Evolutionary conservation across 1,284 basidiomycete species (phyloP).

Genomic region (Irpex rosettiformis): DNA sequence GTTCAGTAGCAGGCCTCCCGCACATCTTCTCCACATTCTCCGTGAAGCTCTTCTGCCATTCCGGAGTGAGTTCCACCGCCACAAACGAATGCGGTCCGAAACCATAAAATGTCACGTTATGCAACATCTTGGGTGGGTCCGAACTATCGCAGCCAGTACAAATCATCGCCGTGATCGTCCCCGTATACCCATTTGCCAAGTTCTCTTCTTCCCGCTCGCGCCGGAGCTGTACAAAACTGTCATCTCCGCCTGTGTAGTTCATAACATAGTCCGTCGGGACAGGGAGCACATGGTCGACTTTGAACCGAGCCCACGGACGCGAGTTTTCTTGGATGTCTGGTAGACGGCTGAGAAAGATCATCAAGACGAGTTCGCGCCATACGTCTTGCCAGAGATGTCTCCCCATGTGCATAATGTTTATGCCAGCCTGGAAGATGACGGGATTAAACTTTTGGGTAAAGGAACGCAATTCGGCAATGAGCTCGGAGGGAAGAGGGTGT

Average conservation of each 20-base stretch:
- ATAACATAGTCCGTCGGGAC: background rate
- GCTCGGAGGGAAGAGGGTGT: background rate
- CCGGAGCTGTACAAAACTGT: background rate
- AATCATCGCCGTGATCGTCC: background rate
- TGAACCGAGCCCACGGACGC: background rate
- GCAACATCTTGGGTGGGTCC: background rate
- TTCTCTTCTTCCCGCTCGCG: background rate
- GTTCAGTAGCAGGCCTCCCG: background rate
- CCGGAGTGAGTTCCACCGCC: background rate
- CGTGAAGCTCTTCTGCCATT: background rate
- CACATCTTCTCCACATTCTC: slow-evolving; percentile 1
- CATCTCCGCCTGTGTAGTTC: background rate
- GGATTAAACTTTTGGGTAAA: slow-evolving; percentile 1
- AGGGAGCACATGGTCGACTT: background rate
- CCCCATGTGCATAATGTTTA: background rate
- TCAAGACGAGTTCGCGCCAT: background rate
- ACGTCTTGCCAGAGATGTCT: background rate
- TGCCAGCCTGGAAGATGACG: background rate
- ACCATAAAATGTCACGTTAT: slow-evolving; percentile 1
- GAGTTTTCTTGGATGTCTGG: background rate
- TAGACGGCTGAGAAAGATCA: background rate
- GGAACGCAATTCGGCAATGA: background rate
- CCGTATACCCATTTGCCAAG: background rate
- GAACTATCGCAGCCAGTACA: background rate
- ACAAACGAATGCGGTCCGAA: background rate